Base-by-base conservation (phyloP, 2,329 filamentous ascomycete species). In the Sarocladium oryzae region DNA sequence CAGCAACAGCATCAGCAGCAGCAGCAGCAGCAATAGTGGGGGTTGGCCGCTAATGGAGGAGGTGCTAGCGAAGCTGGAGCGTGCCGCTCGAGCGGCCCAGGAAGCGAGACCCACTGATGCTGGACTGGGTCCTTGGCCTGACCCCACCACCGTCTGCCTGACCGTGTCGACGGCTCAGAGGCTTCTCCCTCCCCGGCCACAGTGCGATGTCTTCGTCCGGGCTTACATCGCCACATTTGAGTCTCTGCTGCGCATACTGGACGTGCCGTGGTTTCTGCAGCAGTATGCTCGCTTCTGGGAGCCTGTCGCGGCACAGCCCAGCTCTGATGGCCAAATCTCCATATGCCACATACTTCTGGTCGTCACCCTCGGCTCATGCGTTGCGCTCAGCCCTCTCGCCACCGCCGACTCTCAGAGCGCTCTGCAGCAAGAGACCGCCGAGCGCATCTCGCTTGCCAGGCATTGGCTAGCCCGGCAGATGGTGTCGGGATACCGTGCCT, bases 211-310 rank as follows among this genome's bases (percentile, higher is more conserved):
- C 35, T 65, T 79, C 4, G 60, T 79, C 38, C 63, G 69, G 4
- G 58, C 64, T 20, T 79, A 79, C 62, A 60, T 82, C 33, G 66
- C 76, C 50, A 72, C 74, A 2, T 68, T 76, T 32, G 76, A 80
- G 56, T 71, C 72, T 2, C 72, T 78, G 16, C 75, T 75, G 56
- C 69, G 78, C 11, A 68, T 82, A 23, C 40, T 82, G 16, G 73
- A 82, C 60, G 60, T 76, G 5, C 76, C 78, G 0, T 71, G 69
- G 0, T 81, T 82, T 54, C 63, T 67, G 50, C 65, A 65, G 15
- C 71, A 76, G 20, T 81, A 80, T 55, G 63, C 65, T 1, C 56
- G 55, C 8, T 72, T 70, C 57, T 74, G 70, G 70, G 56, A 61
- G 11, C 35, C 35, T 38, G 9, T 18, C 16, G 11, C 35, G 35